Base-by-base conservation (phyloP, 208 protist species). In the Histomonas meleagridis region DNA sequence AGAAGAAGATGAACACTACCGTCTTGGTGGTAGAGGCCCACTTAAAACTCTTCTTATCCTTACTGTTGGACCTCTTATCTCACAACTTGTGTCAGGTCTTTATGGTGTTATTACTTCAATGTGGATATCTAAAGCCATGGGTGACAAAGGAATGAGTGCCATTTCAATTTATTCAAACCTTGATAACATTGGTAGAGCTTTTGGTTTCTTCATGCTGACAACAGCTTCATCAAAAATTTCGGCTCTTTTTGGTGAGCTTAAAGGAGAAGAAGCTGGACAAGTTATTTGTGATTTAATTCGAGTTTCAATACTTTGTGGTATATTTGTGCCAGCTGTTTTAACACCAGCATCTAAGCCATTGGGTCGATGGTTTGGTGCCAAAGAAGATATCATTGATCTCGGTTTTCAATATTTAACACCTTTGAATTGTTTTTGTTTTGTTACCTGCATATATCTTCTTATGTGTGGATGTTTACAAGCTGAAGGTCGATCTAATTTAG, bases 61-160 rank as follows among this genome's bases (percentile, higher is more conserved):
- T 2, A 18, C 1, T 38, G 40, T 48, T 38, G 76, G 76, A 51
- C 76, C 76, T 32, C 38, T 86, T 1, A 40, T 86, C 5, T 86
- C 76, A 35, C 76, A 86, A 86, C 18, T 86, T n/a, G 76, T 86
- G 26, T 57, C 51, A 38, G 43, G 40, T 35, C 28, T 86, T 18
- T 86, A 86, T 21, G 76, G 76, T 38, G 76, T 86, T 55, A n/a
- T 86, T 38, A 18, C 43, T 46, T 86, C 76, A 35, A 86, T 86
- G 46, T 86, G 76, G 76, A 46, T 86, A 1, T 32, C 76, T 32
- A 5, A 28, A 55, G 43, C 46, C 38, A 32, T 86, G 26, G 76
- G 76, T 38, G 76, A 86, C 18, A 51, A 55, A 55, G 76, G 76
- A 38, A n/a, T 86, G 23, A 55, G 26, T 32, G 76, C 76, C 10